Evolutionary conservation across 1,284 basidiomycete species (phyloP), one percentile per base, ranked within the genome.

Genomic region (Phlebopus sp.): DNA sequence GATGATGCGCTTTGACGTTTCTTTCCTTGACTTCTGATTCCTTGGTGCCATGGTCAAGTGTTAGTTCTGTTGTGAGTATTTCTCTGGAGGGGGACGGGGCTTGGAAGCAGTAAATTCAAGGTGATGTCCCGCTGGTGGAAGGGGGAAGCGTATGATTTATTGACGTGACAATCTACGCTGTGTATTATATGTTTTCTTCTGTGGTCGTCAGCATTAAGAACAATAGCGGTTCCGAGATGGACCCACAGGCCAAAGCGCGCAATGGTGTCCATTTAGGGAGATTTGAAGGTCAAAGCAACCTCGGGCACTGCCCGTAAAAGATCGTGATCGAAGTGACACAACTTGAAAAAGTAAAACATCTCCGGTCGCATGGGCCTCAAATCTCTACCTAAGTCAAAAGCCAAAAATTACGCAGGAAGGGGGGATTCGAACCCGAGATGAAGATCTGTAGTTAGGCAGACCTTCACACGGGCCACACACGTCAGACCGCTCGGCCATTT

Each of bases 351-450:
- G 27, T 2, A 29, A 29, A 29, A 29, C 8, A 9, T 5, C 27
- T 5, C 27, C 10, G 21, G 6, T 3, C 3, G 21, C 21, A 23
- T 23, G 21, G 21, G 6, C 21, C 21, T 23, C 21, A 23, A 6
- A 23, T 23, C 21, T 29, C 27, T n/a, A n/a, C n/a, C n/a, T n/a
- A 11, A 29, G 27, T 29, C 27, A 29, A 29, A 29, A 29, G 27
- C 2, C 15, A 18, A 29, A 31, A 52, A 64, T 66, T 57, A 37
- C 6, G 38, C 69, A 68, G 69, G 67, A 67, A 68, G 64, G 68
- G 60, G 68, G 67, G 68, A 69, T 69, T 69, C 56, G 68, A 70
- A 69, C 68, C 67, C 68, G 54, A 58, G 65, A 67, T 67, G 67
- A 69, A 65, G 23, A 60, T 64, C 66, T 53, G 45, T 18, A 19